Percentiles rank a stretch among this genome's conserved stretches.
Evolutionary conservation across 2,329 filamentous ascomycete species (phyloP).

Genomic region (Helicocarpus griseus): DNA sequence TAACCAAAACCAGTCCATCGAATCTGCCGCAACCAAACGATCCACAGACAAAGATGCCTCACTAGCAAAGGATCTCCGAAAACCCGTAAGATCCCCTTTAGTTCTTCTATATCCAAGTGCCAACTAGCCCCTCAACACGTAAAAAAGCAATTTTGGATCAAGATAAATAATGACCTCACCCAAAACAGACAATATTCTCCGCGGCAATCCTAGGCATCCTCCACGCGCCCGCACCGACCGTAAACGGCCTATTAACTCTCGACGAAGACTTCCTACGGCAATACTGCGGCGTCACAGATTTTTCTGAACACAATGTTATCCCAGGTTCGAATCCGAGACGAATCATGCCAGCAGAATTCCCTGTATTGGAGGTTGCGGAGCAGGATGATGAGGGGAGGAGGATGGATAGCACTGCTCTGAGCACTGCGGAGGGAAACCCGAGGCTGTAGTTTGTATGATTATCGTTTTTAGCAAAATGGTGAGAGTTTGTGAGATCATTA

Average conservation of each 20-base stretch:
- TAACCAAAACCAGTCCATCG: constrained; percentile 44
- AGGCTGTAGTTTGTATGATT: constrained; percentile 16
- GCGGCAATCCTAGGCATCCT: constrained; percentile 70
- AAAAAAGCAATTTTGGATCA: neutral
- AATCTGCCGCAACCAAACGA: constrained; percentile 62
- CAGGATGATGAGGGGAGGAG: constrained; percentile 70
- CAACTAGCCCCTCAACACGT: neutral
- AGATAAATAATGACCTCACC: neutral
- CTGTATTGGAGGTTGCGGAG: constrained; percentile 62
- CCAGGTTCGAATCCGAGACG: constrained; percentile 54
- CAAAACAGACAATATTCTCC: constrained; percentile 56
- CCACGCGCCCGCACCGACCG: constrained; percentile 44
- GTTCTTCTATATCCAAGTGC: neutral
- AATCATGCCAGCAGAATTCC: constrained; percentile 67
- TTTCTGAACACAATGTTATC: constrained; percentile 62
- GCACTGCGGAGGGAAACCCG: constrained; percentile 5
- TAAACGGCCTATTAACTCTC: constrained; percentile 63
- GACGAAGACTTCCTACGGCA: constrained; percentile 73
- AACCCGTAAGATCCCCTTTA: constrained; percentile 34
- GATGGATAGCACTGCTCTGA: constrained; percentile 52
- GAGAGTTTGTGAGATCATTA: neutral
- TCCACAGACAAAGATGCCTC: constrained; percentile 38
- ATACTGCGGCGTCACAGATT: constrained; percentile 57
- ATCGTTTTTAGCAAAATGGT: neutral
- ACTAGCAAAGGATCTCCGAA: constrained; percentile 52